Evolutionary conservation across 2,329 filamentous ascomycete species (phyloP).

Genomic region (Colletotrichum orbiculare): DNA sequence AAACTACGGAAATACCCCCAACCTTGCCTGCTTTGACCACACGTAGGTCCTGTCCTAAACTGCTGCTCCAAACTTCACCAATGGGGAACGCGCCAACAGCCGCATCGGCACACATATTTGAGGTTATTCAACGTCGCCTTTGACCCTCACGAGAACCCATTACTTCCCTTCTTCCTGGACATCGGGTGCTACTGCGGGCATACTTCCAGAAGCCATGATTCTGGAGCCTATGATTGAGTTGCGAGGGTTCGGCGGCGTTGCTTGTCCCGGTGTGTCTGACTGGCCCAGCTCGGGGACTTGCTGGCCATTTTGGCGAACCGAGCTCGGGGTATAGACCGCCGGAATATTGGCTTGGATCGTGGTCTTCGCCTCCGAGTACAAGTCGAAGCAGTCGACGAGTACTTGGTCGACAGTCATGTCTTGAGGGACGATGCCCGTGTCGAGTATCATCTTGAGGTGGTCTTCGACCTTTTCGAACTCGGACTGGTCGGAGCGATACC

Average conservation of each 20-base stretch:
- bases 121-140: too few relatives aligned
- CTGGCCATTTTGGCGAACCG: conserved; percentile 23
- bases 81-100: too few relatives aligned
- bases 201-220: conserved; percentile 7
- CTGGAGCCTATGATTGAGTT: conserved; percentile 29
- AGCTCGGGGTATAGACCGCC: conserved; percentile 48
- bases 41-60: too few relatives aligned
- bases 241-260: conserved; percentile 5
- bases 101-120: too few relatives aligned
- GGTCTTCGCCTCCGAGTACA: conserved; percentile 57
- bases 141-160: background rate
- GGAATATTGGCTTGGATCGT: conserved; percentile 61
- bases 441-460: conserved; percentile 60
- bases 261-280: conserved; percentile 10
- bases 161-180: background rate
- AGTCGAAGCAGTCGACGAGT: conserved; percentile 58
- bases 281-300: conserved; percentile 15
- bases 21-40: too few relatives aligned
- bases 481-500: conserved; percentile 60
- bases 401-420: conserved; percentile 57
- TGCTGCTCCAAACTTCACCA: too few relatives aligned
- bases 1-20: too few relatives aligned
- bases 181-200: background rate
- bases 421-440: conserved; percentile 57
- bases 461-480: conserved; percentile 63